Evolutionary conservation across 139 green algal species (phyloP).

Genomic region (Coccomyxa sp.): DNA sequence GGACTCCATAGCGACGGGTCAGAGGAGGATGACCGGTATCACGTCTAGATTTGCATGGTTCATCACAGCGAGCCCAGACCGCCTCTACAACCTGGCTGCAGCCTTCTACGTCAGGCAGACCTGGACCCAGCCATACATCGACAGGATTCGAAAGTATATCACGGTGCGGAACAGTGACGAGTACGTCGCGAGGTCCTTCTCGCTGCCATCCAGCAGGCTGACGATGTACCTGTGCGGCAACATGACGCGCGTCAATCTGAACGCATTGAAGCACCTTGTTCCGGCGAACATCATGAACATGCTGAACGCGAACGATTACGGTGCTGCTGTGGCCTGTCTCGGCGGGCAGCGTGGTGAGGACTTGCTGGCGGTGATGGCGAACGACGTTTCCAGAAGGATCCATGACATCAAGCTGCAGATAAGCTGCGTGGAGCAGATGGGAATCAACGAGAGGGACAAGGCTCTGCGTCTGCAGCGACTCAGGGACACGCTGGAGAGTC

Average conservation of each 20-base stretch:
- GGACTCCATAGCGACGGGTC: background rate
- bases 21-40: background rate
- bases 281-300: background rate
- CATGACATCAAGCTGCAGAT: constrained; percentile 1
- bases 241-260: background rate
- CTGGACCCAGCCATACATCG: background rate
- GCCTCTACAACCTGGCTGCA: background rate
- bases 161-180: background rate
- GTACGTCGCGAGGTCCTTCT: background rate
- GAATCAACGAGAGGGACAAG: background rate
- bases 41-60: background rate
- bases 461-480: background rate
- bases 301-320: background rate
- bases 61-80: background rate
- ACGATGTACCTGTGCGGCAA: background rate
- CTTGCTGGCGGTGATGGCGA: background rate
- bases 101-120: background rate
- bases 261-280: constrained; percentile 1
- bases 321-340: background rate
- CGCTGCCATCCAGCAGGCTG: background rate
- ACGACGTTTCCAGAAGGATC: background rate
- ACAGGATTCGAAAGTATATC: background rate
- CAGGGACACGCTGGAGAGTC: background rate
- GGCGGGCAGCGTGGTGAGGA: background rate
- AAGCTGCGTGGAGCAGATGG: background rate